Evolutionary conservation across 78 protist species (phyloP).

Genomic region (Pigoraptor vietnamica): DNA sequence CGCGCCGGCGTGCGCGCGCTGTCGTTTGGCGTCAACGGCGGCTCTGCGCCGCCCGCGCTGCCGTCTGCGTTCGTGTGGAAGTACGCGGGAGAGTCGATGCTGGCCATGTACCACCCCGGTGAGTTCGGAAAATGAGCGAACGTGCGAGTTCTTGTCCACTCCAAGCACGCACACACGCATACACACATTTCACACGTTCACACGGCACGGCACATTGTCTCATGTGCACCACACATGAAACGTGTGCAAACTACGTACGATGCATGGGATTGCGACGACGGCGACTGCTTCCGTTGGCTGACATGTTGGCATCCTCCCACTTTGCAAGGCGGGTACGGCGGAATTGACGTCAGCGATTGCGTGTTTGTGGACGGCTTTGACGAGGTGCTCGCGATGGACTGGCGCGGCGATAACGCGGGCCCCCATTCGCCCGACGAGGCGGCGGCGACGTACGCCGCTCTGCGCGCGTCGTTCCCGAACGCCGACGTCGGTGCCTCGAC

Average conservation of each 20-base stretch:
- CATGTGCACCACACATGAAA: too few relatives aligned
- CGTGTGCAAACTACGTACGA: too few relatives aligned
- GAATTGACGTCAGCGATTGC: not conserved
- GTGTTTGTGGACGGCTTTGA: not conserved
- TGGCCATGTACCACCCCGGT: conserved; percentile 2
- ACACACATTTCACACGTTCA: too few relatives aligned
- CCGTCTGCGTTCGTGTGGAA: not conserved
- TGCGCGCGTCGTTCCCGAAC: not conserved
- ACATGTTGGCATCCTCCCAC: too few relatives aligned
- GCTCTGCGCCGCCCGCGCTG: not conserved
- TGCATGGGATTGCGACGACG: too few relatives aligned
- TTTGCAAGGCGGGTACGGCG: conserved; percentile 11
- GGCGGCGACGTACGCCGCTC: not conserved
- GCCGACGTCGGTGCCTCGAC: not conserved
- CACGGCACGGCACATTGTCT: too few relatives aligned
- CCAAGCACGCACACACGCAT: too few relatives aligned
- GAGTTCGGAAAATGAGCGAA: too few relatives aligned
- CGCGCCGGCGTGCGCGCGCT: not conserved
- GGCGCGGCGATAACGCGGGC: conserved; percentile 15
- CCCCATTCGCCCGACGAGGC: not conserved
- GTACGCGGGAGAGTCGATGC: not conserved
- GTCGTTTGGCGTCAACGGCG: conserved; percentile 5
- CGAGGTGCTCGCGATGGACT: not conserved
- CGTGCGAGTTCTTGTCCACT: too few relatives aligned
- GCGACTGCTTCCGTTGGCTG: too few relatives aligned